Conservation (phyloP, 805 yeast species). For the Candida easanensis region DNA sequence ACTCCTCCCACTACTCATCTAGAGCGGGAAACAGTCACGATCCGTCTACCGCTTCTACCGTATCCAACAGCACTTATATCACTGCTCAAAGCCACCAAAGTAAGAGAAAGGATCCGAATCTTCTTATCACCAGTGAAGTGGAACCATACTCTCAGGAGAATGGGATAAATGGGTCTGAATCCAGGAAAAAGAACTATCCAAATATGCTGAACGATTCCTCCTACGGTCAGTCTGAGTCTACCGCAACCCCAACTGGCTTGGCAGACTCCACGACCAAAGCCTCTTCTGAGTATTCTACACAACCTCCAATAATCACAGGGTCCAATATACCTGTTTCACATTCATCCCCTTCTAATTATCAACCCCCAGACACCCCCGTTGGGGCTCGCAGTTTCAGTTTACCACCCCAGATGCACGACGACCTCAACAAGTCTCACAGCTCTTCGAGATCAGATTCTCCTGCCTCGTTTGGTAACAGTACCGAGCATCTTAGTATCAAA, state of each 20-base stretch:
- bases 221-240: neutral
- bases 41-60: neutral
- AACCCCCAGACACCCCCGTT: slow-evolving; percentile 21
- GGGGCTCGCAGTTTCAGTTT: slow-evolving; percentile 25
- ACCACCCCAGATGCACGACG: slow-evolving; percentile 13
- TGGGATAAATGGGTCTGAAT: no score
- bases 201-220: neutral
- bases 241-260: neutral
- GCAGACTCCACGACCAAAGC: no score
- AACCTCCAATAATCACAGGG: neutral
- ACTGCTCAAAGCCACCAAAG: slow-evolving; percentile 3
- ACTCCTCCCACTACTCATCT: neutral
- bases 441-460: slow-evolving; percentile 19
- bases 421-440: slow-evolving; percentile 1
- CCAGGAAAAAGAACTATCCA: neutral
- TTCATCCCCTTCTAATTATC: slow-evolving; percentile 15
- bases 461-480: slow-evolving; percentile 5
- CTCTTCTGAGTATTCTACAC: slow-evolving; percentile 4
- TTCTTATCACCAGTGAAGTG: no score
- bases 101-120: neutral
- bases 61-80: slow-evolving; percentile 3
- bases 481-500: neutral
- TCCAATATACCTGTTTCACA: neutral
- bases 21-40: neutral
- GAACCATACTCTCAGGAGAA: no score